phyloP scores from a whole-genome alignment of 2,329 filamentous ascomycete genomes.

The Fusarium luffae region DNA sequence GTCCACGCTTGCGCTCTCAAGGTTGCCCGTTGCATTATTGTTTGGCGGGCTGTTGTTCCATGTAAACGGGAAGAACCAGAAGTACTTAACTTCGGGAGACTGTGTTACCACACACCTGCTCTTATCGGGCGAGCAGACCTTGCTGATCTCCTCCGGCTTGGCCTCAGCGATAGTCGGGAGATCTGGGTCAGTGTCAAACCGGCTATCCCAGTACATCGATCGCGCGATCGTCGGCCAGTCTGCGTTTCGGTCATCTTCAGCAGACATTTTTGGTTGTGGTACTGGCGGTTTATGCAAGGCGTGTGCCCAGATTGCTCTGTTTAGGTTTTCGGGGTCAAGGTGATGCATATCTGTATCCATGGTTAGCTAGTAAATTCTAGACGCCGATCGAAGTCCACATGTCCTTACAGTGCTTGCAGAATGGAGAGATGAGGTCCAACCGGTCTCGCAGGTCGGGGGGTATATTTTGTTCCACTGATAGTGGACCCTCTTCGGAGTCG shows the following conservation, averaged over 20 bases:
- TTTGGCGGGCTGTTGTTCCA: not conserved
- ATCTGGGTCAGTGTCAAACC: rapidly evolving
- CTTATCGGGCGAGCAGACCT: rapidly evolving
- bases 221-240: too few species aligned
- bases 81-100: rapidly evolving
- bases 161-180: not conserved
- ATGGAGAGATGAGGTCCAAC: not conserved
- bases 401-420: not conserved
- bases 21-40: not conserved
- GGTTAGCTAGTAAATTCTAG: not conserved
- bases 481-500: too few species aligned
- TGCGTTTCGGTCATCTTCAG: too few species aligned
- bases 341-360: not conserved
- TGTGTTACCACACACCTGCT: not conserved
- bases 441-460: too few species aligned
- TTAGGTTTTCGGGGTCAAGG: not conserved
- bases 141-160: not conserved
- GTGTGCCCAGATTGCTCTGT: not conserved
- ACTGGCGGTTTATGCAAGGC: too few species aligned
- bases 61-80: not conserved
- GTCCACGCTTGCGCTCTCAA: rapidly evolving
- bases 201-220: not conserved
- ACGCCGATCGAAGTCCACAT: not conserved
- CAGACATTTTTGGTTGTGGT: not conserved
- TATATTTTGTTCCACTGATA: too few species aligned